Base-by-base conservation (phyloP, 2,329 filamentous ascomycete species). In the Hypoxylon sp. region DNA sequence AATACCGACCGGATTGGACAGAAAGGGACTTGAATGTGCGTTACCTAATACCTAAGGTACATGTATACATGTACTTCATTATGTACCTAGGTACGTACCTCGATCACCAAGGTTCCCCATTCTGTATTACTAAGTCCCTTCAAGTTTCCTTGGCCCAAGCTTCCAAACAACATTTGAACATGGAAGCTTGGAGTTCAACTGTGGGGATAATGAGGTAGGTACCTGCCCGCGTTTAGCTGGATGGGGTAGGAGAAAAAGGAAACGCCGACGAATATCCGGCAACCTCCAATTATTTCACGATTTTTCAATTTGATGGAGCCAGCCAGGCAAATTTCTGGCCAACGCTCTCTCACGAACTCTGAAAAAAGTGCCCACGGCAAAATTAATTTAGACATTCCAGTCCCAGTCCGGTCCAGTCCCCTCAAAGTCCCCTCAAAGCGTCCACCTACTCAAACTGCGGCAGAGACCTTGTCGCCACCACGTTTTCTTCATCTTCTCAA, bases 251-350 rank as follows among this genome's bases (percentile, higher is more conserved):
- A 52, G 44, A 55, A 62, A 62, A 66, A 68, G 13, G 44, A 70
- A 70, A 62, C 47, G 15, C 68, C 68, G 68, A 71, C 50, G 64
- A 71, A 66, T 69, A 64, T 71, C 68, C 68, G 68, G 42, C 19
- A 62, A 62, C 61, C 58, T 62, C 65, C 65, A 66, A 60, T 65
- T 62, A 42, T 65, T 57, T 64, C 24, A 51, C 60, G 53, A 60
- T 62, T 67, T 69, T 62, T 35, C 17, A 62, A 48, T 67, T 65
- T 35, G 59, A 65, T 66, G 54, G 53, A 60, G 58, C 54, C 56
- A 44, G 29, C 35, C 54, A 42, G 55, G 55, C 55, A 31, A 59
- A 59, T 59, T 50, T 59, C 44, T 59, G 32, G 44, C 31, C 42
- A 44, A 54, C 51, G 48, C 62, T 62, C 35, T 54, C 37, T 61